Conservation (phyloP, 176 grass and related monocot species). For the Stipa capillata region DNA sequence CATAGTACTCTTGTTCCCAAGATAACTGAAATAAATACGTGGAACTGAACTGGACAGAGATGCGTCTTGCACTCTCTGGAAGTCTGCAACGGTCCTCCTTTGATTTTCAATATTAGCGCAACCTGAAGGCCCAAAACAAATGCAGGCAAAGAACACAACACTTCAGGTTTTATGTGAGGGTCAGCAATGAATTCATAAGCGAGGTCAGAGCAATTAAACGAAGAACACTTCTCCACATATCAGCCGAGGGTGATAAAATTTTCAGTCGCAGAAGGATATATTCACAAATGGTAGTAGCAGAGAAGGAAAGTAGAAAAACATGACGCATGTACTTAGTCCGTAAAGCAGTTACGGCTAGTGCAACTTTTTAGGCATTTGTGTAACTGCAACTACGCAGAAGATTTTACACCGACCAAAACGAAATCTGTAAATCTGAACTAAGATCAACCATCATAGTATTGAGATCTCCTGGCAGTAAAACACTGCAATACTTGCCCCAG, state of each 20-base stretch:
- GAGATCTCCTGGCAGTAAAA: slow-evolving; percentile 33
- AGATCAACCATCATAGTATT: slow-evolving; percentile 22
- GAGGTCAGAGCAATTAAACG: not conserved
- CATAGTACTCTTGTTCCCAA: not conserved
- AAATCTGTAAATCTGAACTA: not conserved
- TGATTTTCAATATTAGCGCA: not conserved
- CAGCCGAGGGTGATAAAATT: not conserved
- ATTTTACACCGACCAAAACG: not conserved
- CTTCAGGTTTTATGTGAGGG: not conserved
- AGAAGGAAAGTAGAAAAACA: not conserved
- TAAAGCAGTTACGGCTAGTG: not conserved
- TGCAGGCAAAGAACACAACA: not conserved
- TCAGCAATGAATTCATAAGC: not conserved
- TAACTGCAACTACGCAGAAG: not conserved
- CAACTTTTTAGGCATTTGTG: not conserved
- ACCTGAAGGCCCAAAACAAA: not conserved
- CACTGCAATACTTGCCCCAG: slow-evolving; percentile 3
- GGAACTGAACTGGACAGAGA: not conserved
- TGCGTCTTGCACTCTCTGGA: not conserved
- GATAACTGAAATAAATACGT: slow-evolving; percentile 3
- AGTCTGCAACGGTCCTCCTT: not conserved
- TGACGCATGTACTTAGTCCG: not conserved
- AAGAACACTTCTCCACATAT: not conserved
- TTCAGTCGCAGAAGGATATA: not conserved
- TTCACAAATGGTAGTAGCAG: not conserved